Percentiles rank a stretch among this genome's conserved stretches.
Evolutionary conservation across 1,139 yeast genomes (phyloP).

Genomic region (Diutina ranongensis): DNA sequence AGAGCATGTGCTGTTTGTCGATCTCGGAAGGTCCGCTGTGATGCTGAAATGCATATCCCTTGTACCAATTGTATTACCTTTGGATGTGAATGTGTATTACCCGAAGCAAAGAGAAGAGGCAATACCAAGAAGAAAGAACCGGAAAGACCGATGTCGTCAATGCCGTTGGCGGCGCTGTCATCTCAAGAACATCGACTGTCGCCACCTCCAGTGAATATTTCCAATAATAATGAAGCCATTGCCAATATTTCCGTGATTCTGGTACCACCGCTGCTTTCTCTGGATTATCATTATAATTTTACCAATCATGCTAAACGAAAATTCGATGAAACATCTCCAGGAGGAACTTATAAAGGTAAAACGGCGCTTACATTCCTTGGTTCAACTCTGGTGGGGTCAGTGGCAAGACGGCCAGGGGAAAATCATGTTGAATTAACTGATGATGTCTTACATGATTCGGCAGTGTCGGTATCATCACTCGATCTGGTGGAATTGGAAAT

Average conservation of each 20-base stretch:
- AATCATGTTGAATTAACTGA: conserved; percentile 32
- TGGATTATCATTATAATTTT: conserved; percentile 19
- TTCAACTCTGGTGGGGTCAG: not conserved
- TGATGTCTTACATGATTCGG: conserved; percentile 27
- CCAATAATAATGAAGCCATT: conserved; percentile 24
- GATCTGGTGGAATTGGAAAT: conserved; percentile 63
- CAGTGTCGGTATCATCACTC: conserved; percentile 19
- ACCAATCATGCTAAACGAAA: conserved; percentile 30
- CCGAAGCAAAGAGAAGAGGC: conserved; percentile 38
- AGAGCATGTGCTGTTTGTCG: conserved; percentile 52
- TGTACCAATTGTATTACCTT: conserved; percentile 71
- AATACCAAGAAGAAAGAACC: conserved; percentile 13
- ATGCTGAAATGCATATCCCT: conserved; percentile 58
- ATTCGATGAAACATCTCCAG: conserved; percentile 13
- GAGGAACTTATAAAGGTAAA: not conserved
- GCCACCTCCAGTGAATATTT: too few species aligned
- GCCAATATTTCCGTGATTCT: conserved; percentile 32
- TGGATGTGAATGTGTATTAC: conserved; percentile 49
- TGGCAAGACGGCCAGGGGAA: conserved; percentile 33
- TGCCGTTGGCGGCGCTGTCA: not conserved
- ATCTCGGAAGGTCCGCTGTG: conserved; percentile 63
- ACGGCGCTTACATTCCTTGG: conserved; percentile 4
- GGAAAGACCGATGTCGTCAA: not conserved
- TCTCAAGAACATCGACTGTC: not conserved
- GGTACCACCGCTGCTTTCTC: conserved; percentile 34